These are phyloP conservation scores for Ophiostoma perfectum DNA, from an alignment of 2,329 filamentous ascomycete genomes.

Conservation along the genomic window DNA sequence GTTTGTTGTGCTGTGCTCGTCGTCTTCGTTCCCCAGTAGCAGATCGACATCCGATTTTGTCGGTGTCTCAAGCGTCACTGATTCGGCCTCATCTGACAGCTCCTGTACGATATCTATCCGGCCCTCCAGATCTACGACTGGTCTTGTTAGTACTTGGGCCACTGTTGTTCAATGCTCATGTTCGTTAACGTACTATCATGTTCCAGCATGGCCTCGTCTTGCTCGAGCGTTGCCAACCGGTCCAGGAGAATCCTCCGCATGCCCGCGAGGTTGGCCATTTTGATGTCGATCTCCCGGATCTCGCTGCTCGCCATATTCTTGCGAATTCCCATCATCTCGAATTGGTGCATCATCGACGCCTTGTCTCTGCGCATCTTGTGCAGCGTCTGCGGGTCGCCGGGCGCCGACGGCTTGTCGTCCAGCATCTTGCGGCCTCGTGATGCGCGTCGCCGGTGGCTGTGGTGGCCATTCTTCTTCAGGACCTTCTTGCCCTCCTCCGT, in stretches of 20 bases:
- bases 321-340: constrained; percentile 85
- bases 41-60: constrained; percentile 51
- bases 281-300: constrained; percentile 93
- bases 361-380: constrained; percentile 74
- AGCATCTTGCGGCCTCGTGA: constrained; percentile 74
- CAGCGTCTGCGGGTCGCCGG: constrained; percentile 60
- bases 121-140: constrained; percentile 58
- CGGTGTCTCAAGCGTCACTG: constrained; percentile 47
- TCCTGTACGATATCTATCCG: constrained; percentile 58
- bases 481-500: constrained; percentile 62
- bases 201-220: constrained; percentile 84
- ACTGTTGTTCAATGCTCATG: too few species aligned
- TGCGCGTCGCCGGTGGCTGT: constrained; percentile 56
- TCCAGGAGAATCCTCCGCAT: constrained; percentile 93
- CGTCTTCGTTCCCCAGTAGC: constrained; percentile 46
- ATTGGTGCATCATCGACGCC: constrained; percentile 69
- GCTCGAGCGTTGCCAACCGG: constrained; percentile 75
- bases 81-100: constrained; percentile 54
- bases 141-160: constrained; percentile 31
- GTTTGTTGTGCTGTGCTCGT: constrained; percentile 22
- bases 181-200: constrained; percentile 63
- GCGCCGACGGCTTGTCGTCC: constrained; percentile 49
- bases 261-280: constrained; percentile 84
- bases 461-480: constrained; percentile 33
- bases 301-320: constrained; percentile 98